Evolutionary conservation across 352 stramenopile genomes (phyloP).

Genomic region (Phytophthora citrophthora): DNA sequence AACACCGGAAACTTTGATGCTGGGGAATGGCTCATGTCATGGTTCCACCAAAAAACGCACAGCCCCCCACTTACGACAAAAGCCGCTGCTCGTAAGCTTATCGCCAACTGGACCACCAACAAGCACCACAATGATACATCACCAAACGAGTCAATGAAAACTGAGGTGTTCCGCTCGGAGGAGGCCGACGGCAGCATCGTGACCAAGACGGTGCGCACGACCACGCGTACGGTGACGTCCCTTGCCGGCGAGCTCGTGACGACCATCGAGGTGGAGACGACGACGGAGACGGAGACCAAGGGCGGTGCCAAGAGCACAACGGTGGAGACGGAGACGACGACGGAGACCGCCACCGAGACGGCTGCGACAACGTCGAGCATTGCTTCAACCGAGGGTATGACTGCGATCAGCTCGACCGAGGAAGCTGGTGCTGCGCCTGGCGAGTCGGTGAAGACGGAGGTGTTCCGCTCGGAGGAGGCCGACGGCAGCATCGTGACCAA

Average conservation of each 20-base stretch:
- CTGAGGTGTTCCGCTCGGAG: slow-evolving; percentile 16
- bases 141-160: slow-evolving; percentile 3
- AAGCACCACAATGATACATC: neutral
- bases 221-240: slow-evolving; percentile 9
- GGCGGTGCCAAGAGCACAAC: slow-evolving; percentile 18
- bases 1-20: slow-evolving; percentile 27
- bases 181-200: slow-evolving; percentile 13
- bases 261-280: slow-evolving; percentile 20
- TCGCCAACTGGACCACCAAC: slow-evolving; percentile 21
- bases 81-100: slow-evolving; percentile 27
- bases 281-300: slow-evolving; percentile 14
- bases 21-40: slow-evolving; percentile 39
- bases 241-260: slow-evolving; percentile 9
- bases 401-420: slow-evolving; percentile 21
- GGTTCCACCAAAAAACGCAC: slow-evolving; percentile 21
- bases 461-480: slow-evolving; percentile 21
- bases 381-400: slow-evolving; percentile 18
- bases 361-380: slow-evolving; percentile 14
- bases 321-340: slow-evolving; percentile 22
- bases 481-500: slow-evolving; percentile 30
- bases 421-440: slow-evolving; percentile 6
- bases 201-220: slow-evolving; percentile 22
- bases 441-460: slow-evolving; percentile 22
- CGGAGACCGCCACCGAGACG: slow-evolving; percentile 21
- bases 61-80: slow-evolving; percentile 34